A percentile compares a stretch with the other conserved stretches of the same genome.
These are phyloP conservation scores for Debaryomyces tyrocola DNA, from an alignment of 805 yeast genomes.

Conservation along the genomic window DNA sequence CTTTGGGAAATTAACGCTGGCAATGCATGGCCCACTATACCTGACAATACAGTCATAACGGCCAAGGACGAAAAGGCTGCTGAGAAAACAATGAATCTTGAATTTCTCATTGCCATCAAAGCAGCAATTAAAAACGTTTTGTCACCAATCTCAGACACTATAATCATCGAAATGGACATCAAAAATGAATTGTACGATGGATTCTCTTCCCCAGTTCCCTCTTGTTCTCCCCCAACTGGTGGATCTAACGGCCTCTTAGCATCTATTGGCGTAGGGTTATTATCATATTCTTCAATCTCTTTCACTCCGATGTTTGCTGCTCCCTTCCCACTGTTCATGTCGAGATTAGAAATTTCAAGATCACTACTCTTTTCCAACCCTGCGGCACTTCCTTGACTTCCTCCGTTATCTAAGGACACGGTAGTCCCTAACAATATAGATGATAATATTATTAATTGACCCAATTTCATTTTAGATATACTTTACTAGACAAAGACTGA, in stretches of 20 bases:
- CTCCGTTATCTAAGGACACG: conserved; percentile 2
- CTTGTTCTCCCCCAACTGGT: not conserved
- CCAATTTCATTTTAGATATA: conserved; percentile 2
- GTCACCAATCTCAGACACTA: conserved; percentile 96
- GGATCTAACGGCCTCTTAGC: conserved; percentile 22
- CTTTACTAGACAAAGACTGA: too few relatives aligned
- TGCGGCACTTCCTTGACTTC: not conserved
- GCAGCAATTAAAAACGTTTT: conserved; percentile 97
- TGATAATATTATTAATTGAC: not conserved
- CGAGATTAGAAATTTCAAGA: conserved; percentile 9
- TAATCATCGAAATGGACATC: conserved; percentile 86
- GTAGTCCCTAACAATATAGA: not conserved
- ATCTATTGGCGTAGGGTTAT: conserved; percentile 25
- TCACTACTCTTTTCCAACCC: not conserved
- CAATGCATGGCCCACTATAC: conserved; percentile 86
- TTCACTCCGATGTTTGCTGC: conserved; percentile 19
- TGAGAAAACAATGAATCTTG: conserved; percentile 79
- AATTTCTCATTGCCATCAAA: conserved; percentile 94
- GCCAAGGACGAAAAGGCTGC: conserved; percentile 84
- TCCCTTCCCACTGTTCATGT: conserved; percentile 10
- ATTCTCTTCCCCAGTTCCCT: conserved; percentile 11
- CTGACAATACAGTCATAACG: conserved; percentile 89
- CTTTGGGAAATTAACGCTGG: conserved; percentile 81
- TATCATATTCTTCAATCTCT: conserved; percentile 22
- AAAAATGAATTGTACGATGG: conserved; percentile 54